Base-by-base conservation (phyloP, 2,329 filamentous ascomycete species). In the Hypoxylon sp. region DNA sequence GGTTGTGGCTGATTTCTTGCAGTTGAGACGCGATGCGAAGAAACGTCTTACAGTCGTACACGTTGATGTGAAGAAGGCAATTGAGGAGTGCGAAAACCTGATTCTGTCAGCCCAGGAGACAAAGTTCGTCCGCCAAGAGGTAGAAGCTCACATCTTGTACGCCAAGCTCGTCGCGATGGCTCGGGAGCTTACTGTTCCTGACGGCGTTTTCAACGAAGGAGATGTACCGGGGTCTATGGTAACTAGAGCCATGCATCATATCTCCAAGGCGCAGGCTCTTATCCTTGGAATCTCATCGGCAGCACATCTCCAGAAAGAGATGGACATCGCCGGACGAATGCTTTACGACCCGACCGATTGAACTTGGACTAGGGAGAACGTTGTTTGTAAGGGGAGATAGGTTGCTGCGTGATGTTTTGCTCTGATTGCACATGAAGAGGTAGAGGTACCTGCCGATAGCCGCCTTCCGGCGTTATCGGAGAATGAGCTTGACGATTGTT, bases 101-200 rank as follows among this genome's bases (percentile, higher is more conserved):
- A 78, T 82, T 19, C 29, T 76, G 0, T 67, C 73, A 0, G 83
- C 85, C 0, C 52, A 47, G 1, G 56, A 48, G 2, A 72, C 78
- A 0, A 75, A 71, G 5, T 77, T 80, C 37, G 70, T 78, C 1
- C 75, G 78, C 2, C 80, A 84, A 14, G 74, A 83, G 60, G 78
- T 81, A 0, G 84, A 88, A 70, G 83, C 79, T 0, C 77, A 82
- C 51, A 76, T 88, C 27, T 84, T 83, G 65, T 80, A 79, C 30
- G 83, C 82, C 0, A 80, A 82, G 7, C 79, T 85, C n/a, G 12
- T 77, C 3, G 41, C 48, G 0, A 21, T 62, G 0, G 75, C 75
- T 3, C 64, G 65, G 0, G 37, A 59, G 0, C 29, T 78, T 1
- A 3, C 19, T 5, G 23, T 12, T 1, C 14, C 11, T 6, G 25